Evolutionary conservation across 1,284 basidiomycete genomes (phyloP).

Genomic region (Puccinia triticina): DNA sequence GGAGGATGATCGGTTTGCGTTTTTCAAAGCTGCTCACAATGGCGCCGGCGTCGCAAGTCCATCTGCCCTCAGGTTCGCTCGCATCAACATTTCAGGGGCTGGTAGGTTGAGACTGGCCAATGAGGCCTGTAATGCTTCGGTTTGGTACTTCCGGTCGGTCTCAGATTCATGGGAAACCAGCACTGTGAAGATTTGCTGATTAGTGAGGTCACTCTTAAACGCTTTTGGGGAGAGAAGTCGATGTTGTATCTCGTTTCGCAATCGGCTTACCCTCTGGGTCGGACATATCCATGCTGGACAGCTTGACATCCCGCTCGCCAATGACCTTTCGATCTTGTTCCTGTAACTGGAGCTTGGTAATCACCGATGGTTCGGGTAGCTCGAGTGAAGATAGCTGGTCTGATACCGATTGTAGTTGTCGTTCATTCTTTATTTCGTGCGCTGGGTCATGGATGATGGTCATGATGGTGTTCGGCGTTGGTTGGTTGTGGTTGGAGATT

Average conservation of each 20-base stretch:
- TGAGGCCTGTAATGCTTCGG: constrained; percentile 54
- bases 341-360: constrained; percentile 33
- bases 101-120: constrained; percentile 57
- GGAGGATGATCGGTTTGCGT: background rate
- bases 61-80: constrained; percentile 56
- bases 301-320: constrained; percentile 46
- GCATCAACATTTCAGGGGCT: constrained; percentile 56
- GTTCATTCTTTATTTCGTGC: constrained; percentile 21
- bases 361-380: constrained; percentile 41
- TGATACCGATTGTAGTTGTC: constrained; percentile 29
- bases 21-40: constrained; percentile 53
- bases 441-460: constrained; percentile 26
- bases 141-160: constrained; percentile 51
- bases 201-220: background rate
- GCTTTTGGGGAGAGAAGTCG: too few relatives aligned
- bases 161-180: constrained; percentile 36
- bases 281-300: constrained; percentile 48
- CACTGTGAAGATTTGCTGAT: background rate
- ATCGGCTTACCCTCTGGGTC: constrained; percentile 39
- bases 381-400: constrained; percentile 38
- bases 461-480: background rate
- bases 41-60: constrained; percentile 57
- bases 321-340: constrained; percentile 44
- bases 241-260: background rate
- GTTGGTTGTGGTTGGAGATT: background rate